Conservation (phyloP, 1,284 basidiomycete species). For the Tilletia indica region DNA sequence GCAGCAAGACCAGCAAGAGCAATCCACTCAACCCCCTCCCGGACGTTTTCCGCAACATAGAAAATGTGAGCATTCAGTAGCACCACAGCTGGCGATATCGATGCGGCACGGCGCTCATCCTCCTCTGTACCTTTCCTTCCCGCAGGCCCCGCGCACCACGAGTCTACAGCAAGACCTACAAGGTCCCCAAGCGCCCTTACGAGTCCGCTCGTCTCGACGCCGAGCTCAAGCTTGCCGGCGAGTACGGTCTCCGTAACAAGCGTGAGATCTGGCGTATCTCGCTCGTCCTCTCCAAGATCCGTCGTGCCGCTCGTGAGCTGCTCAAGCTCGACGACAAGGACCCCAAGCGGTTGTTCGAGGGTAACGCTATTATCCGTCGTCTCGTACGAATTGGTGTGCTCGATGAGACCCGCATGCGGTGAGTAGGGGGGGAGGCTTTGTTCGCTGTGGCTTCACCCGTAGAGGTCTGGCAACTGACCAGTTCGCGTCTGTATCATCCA, state of each 20-base stretch:
- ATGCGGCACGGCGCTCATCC: neutral
- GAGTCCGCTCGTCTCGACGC: conserved; percentile 97
- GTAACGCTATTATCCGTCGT: conserved; percentile 98
- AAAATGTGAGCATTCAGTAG: conserved; percentile 26
- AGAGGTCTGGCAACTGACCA: neutral
- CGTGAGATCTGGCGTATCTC: conserved; percentile 99
- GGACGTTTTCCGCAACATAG: conserved; percentile 20
- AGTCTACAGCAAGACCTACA: conserved; percentile 56
- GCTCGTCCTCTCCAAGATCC: conserved; percentile 93
- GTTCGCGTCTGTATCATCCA: neutral
- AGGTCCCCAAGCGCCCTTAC: conserved; percentile 92
- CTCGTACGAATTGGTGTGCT: conserved; percentile 99
- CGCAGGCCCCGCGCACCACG: conserved; percentile 49
- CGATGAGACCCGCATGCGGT: conserved; percentile 89
- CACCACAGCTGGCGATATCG: neutral
- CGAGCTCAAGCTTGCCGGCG: conserved; percentile 99
- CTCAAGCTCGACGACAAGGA: conserved; percentile 99
- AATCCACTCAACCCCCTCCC: neutral
- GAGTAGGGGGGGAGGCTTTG: conserved; percentile 14
- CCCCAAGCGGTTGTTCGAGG: conserved; percentile 98
- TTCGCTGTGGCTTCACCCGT: neutral
- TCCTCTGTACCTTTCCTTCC: neutral
- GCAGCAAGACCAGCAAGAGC: conserved; percentile 10
- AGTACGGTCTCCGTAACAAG: conserved; percentile 99
- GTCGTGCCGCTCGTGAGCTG: conserved; percentile 99